These are phyloP conservation scores for Mrakia blollopis DNA, from an alignment of 768 basidiomycete genomes.

Conservation along the genomic window DNA sequence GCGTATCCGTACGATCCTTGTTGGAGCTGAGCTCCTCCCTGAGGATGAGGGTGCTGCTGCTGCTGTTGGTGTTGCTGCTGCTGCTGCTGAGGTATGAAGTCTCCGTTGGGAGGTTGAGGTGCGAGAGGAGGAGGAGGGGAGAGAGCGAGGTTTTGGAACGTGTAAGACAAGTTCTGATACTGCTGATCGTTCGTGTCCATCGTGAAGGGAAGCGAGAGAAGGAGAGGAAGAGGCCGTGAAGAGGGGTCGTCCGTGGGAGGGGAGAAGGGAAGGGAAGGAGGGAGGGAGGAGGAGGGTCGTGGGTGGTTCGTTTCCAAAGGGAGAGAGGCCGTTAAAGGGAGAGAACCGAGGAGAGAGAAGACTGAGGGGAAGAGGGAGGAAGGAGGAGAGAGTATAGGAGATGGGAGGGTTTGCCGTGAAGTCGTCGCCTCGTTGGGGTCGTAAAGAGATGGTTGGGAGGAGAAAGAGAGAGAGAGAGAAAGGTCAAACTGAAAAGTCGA, in stretches of 20 bases:
- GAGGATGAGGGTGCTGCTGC: constrained; percentile 10
- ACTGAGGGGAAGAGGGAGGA: not conserved
- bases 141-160: constrained; percentile 31
- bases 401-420: constrained; percentile 37
- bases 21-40: not conserved
- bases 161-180: constrained; percentile 28
- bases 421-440: constrained; percentile 52
- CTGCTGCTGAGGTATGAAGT: constrained; percentile 13
- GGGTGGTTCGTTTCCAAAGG: not conserved
- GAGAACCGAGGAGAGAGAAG: constrained; percentile 15
- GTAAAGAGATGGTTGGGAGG: constrained; percentile 66
- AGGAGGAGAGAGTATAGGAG: constrained; percentile 4
- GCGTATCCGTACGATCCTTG: constrained; percentile 9
- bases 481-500: not conserved
- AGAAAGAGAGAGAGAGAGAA: constrained; percentile 49
- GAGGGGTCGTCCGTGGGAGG: not conserved
- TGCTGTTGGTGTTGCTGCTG: constrained; percentile 26
- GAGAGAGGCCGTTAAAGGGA: constrained; percentile 1
- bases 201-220: constrained; percentile 4
- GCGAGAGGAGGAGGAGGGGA: constrained; percentile 23
- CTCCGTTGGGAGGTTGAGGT: constrained; percentile 13
- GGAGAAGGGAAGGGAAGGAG: constrained; percentile 33
- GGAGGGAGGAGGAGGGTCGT: constrained; percentile 9
- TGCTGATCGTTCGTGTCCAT: constrained; percentile 31
- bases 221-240: constrained; percentile 31